phyloP scores from a whole-genome alignment of 441 rosid genomes.

The Erodium trifolium region DNA sequence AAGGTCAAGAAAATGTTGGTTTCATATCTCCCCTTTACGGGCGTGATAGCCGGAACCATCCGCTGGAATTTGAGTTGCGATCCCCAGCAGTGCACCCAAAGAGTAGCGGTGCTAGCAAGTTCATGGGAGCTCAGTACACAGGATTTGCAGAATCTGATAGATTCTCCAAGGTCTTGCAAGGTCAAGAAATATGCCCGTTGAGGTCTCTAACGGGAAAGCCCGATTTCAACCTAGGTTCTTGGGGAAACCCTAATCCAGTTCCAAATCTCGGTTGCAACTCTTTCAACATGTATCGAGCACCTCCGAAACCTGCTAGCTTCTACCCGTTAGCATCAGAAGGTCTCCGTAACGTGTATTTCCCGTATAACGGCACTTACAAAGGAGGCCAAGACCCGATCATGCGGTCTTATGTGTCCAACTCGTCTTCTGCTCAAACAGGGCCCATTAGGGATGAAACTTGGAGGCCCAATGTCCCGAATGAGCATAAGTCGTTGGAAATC shows the following conservation, averaged over 20 bases:
- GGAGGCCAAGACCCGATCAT: conserved; percentile 28
- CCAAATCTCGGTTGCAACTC: conserved; percentile 28
- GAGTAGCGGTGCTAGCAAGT: conserved; percentile 32
- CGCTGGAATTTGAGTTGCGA: too few species aligned
- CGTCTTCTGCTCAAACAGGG: conserved; percentile 18
- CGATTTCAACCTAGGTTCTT: conserved; percentile 44
- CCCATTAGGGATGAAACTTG: conserved; percentile 27
- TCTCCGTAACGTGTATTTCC: conserved; percentile 32
- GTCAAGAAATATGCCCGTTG: conserved; percentile 89
- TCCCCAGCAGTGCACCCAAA: conserved; percentile 19
- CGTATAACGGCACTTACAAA: conserved; percentile 31
- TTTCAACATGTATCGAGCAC: conserved; percentile 38
- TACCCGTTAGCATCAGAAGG: conserved; percentile 41
- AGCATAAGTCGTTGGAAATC: conserved; percentile 27
- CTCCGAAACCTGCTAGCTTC: conserved; percentile 31
- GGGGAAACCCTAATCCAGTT: conserved; percentile 31
- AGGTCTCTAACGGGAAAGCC: conserved; percentile 32
- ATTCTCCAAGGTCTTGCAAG: conserved; percentile 89
- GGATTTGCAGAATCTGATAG: conserved; percentile 26
- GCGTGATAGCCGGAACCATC: conserved; percentile 25
- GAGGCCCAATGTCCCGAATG: conserved; percentile 32
- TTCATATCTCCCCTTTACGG: conserved; percentile 56
- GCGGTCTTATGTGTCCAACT: conserved; percentile 28
- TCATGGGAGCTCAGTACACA: too few species aligned
- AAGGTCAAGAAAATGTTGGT: conserved; percentile 98